Conservation (phyloP, 805 yeast species). For the Schwanniomyces yamadae region DNA sequence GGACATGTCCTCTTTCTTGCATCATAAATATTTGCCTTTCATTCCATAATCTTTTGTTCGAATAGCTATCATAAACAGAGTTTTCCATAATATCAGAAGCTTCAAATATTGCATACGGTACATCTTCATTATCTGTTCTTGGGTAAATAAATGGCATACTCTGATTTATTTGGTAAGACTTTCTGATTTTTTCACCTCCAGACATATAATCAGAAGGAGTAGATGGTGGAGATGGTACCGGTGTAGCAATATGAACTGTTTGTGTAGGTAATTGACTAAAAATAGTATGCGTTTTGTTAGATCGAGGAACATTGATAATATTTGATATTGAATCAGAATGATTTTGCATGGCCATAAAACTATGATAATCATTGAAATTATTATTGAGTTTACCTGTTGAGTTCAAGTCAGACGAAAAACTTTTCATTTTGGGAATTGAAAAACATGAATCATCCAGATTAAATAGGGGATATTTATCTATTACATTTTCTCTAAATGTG, state of each 20-base stretch:
- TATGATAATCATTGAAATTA: conserved; percentile 15
- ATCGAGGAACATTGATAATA: conserved; percentile 56
- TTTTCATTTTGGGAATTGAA: conserved; percentile 9
- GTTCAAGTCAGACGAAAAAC: not conserved
- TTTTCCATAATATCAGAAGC: conserved; percentile 68
- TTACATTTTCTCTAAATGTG: conserved; percentile 71
- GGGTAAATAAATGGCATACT: conserved; percentile 70
- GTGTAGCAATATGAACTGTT: conserved; percentile 75
- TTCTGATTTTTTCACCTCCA: conserved; percentile 49
- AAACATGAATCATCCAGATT: conserved; percentile 31
- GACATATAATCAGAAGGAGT: conserved; percentile 45
- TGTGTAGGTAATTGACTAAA: conserved; percentile 51
- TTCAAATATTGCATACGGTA: conserved; percentile 76
- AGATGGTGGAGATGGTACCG: conserved; percentile 78
- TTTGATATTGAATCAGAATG: conserved; percentile 57
- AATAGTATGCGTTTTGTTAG: conserved; percentile 44
- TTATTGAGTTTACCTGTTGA: not conserved
- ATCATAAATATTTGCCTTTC: conserved; percentile 70
- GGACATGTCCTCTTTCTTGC: conserved; percentile 60
- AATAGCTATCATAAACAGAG: conserved; percentile 63
- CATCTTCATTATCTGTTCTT: conserved; percentile 34
- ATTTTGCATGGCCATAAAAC: conserved; percentile 39
- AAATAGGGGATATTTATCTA: conserved; percentile 73
- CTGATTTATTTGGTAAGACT: conserved; percentile 63
- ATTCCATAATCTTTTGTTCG: conserved; percentile 67